A percentile compares a stretch with the other conserved stretches of the same genome.
These are phyloP conservation scores for Nicotiana noctiflora DNA, from an alignment of 257 asterid genomes.

Conservation along the genomic window DNA sequence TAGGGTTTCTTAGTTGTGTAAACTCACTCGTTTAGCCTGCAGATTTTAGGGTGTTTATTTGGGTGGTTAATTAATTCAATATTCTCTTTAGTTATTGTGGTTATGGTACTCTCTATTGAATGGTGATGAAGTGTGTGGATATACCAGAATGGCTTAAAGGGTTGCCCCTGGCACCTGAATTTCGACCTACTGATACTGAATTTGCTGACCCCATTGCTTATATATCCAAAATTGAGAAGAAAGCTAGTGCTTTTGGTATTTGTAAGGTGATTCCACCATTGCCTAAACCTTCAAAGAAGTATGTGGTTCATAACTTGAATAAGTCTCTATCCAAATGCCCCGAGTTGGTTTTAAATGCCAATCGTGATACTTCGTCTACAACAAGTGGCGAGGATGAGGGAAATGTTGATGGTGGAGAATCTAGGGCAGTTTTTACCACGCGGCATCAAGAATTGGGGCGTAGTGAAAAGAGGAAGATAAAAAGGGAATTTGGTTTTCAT, in stretches of 20 bases:
- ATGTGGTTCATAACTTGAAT: constrained; percentile 71
- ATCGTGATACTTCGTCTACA: constrained; percentile 22
- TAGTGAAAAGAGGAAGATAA: constrained; percentile 49
- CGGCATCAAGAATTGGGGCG: constrained; percentile 88
- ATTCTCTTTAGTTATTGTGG: constrained; percentile 9
- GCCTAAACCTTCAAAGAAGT: constrained; percentile 83
- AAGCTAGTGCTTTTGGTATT: constrained; percentile 92
- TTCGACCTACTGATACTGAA: constrained; percentile 89
- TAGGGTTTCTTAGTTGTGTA: constrained; percentile 13
- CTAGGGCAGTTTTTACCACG: constrained; percentile 78
- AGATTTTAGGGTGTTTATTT: not conserved
- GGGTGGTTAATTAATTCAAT: not conserved
- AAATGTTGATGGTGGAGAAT: constrained; percentile 32
- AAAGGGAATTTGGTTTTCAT: constrained; percentile 32
- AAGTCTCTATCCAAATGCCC: constrained; percentile 79
- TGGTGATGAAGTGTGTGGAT: constrained; percentile 66
- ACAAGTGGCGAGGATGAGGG: constrained; percentile 26
- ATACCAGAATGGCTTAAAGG: constrained; percentile 84
- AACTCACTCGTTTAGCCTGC: not conserved
- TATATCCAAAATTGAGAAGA: constrained; percentile 91
- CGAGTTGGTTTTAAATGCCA: constrained; percentile 57
- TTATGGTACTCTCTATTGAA: constrained; percentile 26
- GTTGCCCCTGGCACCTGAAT: constrained; percentile 96
- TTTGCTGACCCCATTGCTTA: constrained; percentile 97
- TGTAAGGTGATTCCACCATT: constrained; percentile 95